Conservation (phyloP, 768 basidiomycete genomes). For the Russula ochroleuca region DNA sequence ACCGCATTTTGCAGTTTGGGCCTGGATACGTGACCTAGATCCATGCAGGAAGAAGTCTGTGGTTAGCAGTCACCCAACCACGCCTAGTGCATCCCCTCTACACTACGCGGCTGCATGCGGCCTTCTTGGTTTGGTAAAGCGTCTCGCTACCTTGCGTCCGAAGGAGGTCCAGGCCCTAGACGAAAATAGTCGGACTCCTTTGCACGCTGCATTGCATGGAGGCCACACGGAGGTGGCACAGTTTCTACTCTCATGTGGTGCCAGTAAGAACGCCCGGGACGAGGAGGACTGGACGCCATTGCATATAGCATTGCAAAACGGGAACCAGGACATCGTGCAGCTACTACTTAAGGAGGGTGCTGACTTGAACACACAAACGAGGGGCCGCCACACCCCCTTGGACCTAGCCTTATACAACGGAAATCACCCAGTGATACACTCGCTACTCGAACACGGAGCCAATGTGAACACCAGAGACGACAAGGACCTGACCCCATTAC, state of each 20-base stretch:
- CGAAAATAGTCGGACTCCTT: neutral
- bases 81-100: neutral
- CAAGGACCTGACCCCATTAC: neutral
- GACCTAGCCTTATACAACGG: neutral
- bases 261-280: neutral
- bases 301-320: neutral
- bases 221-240: constrained; percentile 1
- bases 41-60: neutral
- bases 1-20: constrained; percentile 1
- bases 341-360: neutral
- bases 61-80: neutral
- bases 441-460: neutral
- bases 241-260: neutral
- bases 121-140: neutral
- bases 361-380: neutral
- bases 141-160: neutral
- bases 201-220: neutral
- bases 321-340: neutral
- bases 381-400: neutral
- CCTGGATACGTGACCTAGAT: neutral
- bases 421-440: neutral
- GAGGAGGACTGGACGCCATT: neutral
- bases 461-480: neutral
- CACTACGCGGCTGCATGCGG: neutral
- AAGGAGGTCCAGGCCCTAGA: neutral